Percentiles rank a stretch among this genome's conserved stretches.
These are phyloP conservation scores for Tuber microsphaerosporum DNA, from an alignment of 495 filamentous ascomycete species.

Conservation along the genomic window DNA sequence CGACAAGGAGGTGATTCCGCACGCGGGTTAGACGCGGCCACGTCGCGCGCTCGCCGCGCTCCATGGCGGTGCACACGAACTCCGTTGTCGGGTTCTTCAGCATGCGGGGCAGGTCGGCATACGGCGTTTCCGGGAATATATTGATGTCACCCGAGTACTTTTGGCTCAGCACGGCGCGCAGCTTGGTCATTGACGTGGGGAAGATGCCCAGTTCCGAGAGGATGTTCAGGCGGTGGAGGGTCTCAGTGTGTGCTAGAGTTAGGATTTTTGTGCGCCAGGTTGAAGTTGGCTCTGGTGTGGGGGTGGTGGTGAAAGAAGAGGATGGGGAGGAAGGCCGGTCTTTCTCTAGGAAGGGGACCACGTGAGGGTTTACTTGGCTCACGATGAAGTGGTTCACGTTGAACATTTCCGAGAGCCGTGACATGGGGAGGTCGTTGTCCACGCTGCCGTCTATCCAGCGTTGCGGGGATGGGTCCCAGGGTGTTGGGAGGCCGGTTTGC, in stretches of 20 bases:
- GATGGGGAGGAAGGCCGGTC: slow-evolving; percentile 50
- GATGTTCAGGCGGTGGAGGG: slow-evolving; percentile 71
- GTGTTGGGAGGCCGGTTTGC: slow-evolving; percentile 63
- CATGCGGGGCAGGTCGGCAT: slow-evolving; percentile 66
- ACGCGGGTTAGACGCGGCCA: slow-evolving; percentile 83
- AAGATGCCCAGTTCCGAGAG: slow-evolving; percentile 77
- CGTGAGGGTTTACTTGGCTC: slow-evolving; percentile 90
- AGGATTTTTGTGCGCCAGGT: slow-evolving; percentile 64
- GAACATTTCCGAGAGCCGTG: slow-evolving; percentile 84
- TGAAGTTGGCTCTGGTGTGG: slow-evolving; percentile 39
- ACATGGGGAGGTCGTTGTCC: slow-evolving; percentile 91
- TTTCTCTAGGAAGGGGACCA: slow-evolving; percentile 75
- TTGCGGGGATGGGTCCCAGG: slow-evolving; percentile 77
- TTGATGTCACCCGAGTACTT: slow-evolving; percentile 95
- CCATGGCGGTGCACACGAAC: slow-evolving; percentile 74
- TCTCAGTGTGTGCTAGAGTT: slow-evolving; percentile 70
- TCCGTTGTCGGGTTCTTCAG: slow-evolving; percentile 79
- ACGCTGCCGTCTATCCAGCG: slow-evolving; percentile 90
- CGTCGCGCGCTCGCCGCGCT: slow-evolving; percentile 74
- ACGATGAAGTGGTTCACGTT: slow-evolving; percentile 98
- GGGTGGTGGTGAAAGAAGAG: slow-evolving; percentile 40
- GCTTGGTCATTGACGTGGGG: slow-evolving; percentile 70
- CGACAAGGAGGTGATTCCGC: slow-evolving; percentile 74
- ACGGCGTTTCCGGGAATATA: slow-evolving; percentile 73
- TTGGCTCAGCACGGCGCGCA: slow-evolving; percentile 72